Percentiles rank a stretch among this genome's conserved stretches.
These are phyloP conservation scores for Melaleuca quinquenervia DNA, from an alignment of 345 rosid species.

Conservation along the genomic window DNA sequence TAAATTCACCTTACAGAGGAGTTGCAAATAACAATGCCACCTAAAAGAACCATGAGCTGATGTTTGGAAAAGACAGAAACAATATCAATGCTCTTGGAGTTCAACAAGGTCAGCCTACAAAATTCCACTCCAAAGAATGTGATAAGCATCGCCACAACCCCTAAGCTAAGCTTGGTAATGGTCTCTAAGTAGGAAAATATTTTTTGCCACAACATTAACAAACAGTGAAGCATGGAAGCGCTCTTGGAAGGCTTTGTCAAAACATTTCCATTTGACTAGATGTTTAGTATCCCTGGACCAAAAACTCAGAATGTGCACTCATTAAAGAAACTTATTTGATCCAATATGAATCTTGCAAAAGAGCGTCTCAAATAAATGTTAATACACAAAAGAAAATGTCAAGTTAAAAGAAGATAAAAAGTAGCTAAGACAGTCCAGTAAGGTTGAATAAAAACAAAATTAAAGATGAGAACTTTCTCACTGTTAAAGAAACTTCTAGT, in stretches of 20 bases:
- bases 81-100: neutral
- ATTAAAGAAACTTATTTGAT: neutral
- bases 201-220: neutral
- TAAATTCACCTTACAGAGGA: neutral
- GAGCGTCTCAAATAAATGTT: neutral
- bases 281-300: neutral
- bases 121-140: neutral
- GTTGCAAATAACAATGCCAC: neutral
- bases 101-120: neutral
- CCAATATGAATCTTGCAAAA: neutral
- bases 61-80: neutral
- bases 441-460: neutral
- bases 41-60: neutral
- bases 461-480: conserved; percentile 9
- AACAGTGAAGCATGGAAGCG: neutral
- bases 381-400: neutral
- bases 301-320: neutral
- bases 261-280: neutral
- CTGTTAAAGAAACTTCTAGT: conserved; percentile 77
- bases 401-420: neutral
- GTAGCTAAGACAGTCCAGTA: neutral
- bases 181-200: neutral
- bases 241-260: neutral
- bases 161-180: neutral
- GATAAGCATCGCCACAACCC: neutral